Base-by-base conservation (phyloP, 768 basidiomycete genomes). In the Suillus cothurnatus region DNA sequence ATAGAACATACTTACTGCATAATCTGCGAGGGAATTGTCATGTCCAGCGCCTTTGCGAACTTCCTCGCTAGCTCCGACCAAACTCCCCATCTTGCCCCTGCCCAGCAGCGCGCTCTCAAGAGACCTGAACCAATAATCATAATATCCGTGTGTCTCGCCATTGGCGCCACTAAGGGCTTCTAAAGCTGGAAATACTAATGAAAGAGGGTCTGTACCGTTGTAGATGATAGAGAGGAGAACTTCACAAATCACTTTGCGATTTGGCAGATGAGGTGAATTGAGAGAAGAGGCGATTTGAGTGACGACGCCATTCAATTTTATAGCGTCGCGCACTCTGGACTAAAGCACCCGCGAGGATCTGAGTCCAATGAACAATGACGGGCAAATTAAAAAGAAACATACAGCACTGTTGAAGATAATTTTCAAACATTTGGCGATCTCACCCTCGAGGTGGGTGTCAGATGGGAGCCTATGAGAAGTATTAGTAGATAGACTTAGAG, bases 31-130 rank as follows among this genome's bases (percentile, higher is more conserved):
- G 52, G 86, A 85, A 49, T 82, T 86, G 65, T 92, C 90, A 23
- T 86, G 74, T 47, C 89, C 87, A 55, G 85, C 86, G 66, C 83
- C 80, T 64, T 86, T 88, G 76, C 85, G 85, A 63, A 96, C 86
- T 69, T 98, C 95, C 17, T 96, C 93, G 70, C 95, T 97, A 28
- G 95, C 94, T 0, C 97, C 97, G 9, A 99, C 97, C 47, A 93
- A 77, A 73, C 93, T 97, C 1, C 97, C 97, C 94, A 98, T 95
- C 75, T 89, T 91, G 1, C 97, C 97, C 63, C 95, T 81, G 3
- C 95, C 96, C 56, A 88, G 84, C 21, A 98, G 82, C 3, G 86
- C 86, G 32, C 79, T 78, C 69, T 94, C 91, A 68, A 97, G 80
- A 0, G 89, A 90, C 69, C 88, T 90, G 73, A 99, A 93, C 96